Base-by-base conservation (phyloP, 345 rosid species). In the Syzygium jambos region DNA sequence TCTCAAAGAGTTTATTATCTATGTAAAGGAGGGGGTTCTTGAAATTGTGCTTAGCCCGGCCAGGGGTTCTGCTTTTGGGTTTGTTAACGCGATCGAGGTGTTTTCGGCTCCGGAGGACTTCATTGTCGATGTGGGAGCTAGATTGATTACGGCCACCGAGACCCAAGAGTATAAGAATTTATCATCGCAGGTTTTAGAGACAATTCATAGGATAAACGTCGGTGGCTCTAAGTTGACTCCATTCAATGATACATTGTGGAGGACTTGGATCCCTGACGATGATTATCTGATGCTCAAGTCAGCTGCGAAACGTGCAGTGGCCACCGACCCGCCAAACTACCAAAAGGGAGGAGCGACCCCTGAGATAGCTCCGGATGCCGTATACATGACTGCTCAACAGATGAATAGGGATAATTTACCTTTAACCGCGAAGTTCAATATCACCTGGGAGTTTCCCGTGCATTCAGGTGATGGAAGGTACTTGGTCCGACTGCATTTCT, bases 211-310 rank as follows among this genome's bases (percentile, higher is more conserved):
- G 91, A 94, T 96, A 87, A 98, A 98, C 91, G 96, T 97, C 77
- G 99, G 99, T 59, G 99, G 99, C 54, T 91, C 84, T 41, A 93
- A 92, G 51, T 78, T 98, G 90, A 95, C 98, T 4, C 98, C 99
- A 38, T 95, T 97, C 87, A 97, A 97, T 89, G 99, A 97, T 89
- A 91, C 98, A 27, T 27, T 98, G 90, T 96, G 98, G 99, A 95
- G 99, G 93, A 93, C 95, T 84, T 98, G 99, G 99, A 87, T 93
- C 52, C 96, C 98, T 84, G 99, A 98, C 85, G 98, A 95, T 22
- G 93, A 92, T 21, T 96, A 92, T 89, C 93, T 95, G 85, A 87
- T 90, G 52, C 86, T 93, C 10, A 92, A 93, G 89, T 89, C 93
- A 23, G 98, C 99, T 87, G 99, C 96, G 7, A 94, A 94, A 85